Evolutionary conservation across 2,329 filamentous ascomycete genomes (phyloP).

Genomic region (Thelonectria rubi): DNA sequence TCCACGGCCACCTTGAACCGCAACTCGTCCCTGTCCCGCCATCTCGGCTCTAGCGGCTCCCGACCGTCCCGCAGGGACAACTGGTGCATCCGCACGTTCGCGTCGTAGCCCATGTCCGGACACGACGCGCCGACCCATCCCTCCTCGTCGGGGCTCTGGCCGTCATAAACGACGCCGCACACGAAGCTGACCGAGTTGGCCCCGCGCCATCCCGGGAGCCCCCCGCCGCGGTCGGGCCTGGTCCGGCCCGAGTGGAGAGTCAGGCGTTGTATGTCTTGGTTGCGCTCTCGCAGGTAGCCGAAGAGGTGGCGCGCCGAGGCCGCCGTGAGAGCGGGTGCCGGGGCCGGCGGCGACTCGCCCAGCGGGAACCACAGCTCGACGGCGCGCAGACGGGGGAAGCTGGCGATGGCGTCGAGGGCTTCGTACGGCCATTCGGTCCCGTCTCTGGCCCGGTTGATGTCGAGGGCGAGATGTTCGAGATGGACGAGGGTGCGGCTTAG

Average conservation of each 20-base stretch:
- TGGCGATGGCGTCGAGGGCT: constrained; percentile 14
- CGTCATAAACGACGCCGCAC: constrained; percentile 6
- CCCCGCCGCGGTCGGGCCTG: background rate
- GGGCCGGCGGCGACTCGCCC: background rate
- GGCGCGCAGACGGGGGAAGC: constrained; percentile 8
- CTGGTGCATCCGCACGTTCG: constrained; percentile 7
- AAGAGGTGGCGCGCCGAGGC: constrained; percentile 10
- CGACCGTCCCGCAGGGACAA: background rate
- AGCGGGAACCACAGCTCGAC: constrained; percentile 18
- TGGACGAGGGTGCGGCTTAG: constrained; percentile 7
- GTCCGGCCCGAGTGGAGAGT: constrained; percentile 13
- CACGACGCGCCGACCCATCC: constrained; percentile 7
- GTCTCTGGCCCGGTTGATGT: constrained; percentile 2
- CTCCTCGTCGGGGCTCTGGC: background rate
- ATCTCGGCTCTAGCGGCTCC: background rate
- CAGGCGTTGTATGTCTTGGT: constrained; percentile 15
- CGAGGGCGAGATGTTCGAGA: constrained; percentile 15
- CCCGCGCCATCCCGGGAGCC: background rate
- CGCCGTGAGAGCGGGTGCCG: constrained; percentile 7
- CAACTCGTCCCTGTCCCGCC: background rate
- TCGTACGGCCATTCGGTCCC: constrained; percentile 17
- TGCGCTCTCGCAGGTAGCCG: constrained; percentile 8
- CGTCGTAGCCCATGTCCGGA: background rate
- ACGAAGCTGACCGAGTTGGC: constrained; percentile 9
- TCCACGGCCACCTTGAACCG: constrained; percentile 10